A percentile compares a stretch with the other conserved stretches of the same genome.
Conservation (phyloP, 352 stramenopile species). For the Phytophthora palmivora region DNA sequence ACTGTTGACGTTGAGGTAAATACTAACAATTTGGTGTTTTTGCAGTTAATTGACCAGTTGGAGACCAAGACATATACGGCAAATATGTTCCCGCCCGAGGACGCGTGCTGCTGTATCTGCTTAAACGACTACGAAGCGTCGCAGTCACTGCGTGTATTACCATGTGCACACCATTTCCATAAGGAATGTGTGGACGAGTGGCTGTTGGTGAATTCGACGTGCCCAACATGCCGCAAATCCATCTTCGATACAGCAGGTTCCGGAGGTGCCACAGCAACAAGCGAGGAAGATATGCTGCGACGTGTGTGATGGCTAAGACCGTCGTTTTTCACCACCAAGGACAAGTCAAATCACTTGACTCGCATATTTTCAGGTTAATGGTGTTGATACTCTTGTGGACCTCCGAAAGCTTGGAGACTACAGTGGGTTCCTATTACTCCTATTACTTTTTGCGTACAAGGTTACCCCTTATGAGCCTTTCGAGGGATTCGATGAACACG, state of each 20-base stretch:
- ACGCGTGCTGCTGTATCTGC: constrained; percentile 93
- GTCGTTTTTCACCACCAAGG: constrained; percentile 4
- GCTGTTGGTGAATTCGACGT: constrained; percentile 89
- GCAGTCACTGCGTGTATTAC: constrained; percentile 93
- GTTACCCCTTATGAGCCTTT: neutral
- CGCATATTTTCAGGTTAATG: constrained; percentile 24
- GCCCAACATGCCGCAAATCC: constrained; percentile 87
- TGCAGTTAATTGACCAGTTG: constrained; percentile 73
- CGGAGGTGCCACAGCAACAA: constrained; percentile 35
- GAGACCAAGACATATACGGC: constrained; percentile 62
- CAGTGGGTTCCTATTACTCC: constrained; percentile 1
- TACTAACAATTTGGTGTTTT: constrained; percentile 16
- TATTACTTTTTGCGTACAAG: constrained; percentile 13
- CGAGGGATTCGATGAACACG: constrained; percentile 8
- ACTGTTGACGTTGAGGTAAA: neutral
- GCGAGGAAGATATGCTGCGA: constrained; percentile 68
- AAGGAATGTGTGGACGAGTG: constrained; percentile 92
- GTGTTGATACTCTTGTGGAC: constrained; percentile 34
- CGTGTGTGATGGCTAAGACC: constrained; percentile 45
- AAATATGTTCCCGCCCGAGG: constrained; percentile 77
- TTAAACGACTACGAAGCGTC: constrained; percentile 88
- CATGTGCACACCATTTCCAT: constrained; percentile 96
- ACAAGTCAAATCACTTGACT: constrained; percentile 23
- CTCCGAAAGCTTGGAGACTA: constrained; percentile 8
- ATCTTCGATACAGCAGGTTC: constrained; percentile 56